Base-by-base conservation (phyloP, 1,284 basidiomycete genomes). In the Ceratobasidium sp. region DNA sequence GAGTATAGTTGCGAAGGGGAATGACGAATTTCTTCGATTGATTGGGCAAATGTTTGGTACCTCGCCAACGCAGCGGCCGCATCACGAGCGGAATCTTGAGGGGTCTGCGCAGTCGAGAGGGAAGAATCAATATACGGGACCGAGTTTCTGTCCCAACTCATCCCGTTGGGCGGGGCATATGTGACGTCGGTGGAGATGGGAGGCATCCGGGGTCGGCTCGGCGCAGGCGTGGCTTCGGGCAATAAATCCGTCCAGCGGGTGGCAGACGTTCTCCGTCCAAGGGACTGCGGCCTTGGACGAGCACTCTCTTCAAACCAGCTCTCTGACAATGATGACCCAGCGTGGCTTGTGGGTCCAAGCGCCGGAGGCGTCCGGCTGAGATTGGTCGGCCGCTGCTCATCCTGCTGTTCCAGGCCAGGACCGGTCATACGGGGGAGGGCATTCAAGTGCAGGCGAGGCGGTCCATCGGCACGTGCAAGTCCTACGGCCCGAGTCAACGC, bases 31-130 rank as follows among this genome's bases (percentile, higher is more conserved):
- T 65, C 60, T 31, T 65, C 60, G 25, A 65, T 65, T 17, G 60
- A 65, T 13, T 65, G 60, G n/a, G 60, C 60, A 53, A 65, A 65
- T 5, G 60, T 53, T n/a, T 65, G 60, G 22, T 65, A 65, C 20
- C 60, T 52, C 34, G 60, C 22, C 20, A 65, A 31, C 13, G 60
- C 38, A 32, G 52, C 27, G 12, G 31, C 25, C 4, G 52, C 8
- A 40, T 65, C 60, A 25, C 53, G 49, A 17, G 60, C 35, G 35
- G 32, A n/a, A 13, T 52, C 43, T 49, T 62, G 57, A 13, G 25
- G 40, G 25, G 31, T 60, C 29, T 60, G 6, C n/a, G 43, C 29
- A 43, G 7, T 31, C 27, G 42, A 12, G 25, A 20, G 10, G 2
- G 27, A 13, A 15, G 38, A 22, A 20, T 49, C 58, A 6, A 49